Percentiles rank a stretch among this genome's conserved stretches.
Evolutionary conservation across 176 grass and related monocot species (phyloP).

Genomic region (Zoysia pacifica): DNA sequence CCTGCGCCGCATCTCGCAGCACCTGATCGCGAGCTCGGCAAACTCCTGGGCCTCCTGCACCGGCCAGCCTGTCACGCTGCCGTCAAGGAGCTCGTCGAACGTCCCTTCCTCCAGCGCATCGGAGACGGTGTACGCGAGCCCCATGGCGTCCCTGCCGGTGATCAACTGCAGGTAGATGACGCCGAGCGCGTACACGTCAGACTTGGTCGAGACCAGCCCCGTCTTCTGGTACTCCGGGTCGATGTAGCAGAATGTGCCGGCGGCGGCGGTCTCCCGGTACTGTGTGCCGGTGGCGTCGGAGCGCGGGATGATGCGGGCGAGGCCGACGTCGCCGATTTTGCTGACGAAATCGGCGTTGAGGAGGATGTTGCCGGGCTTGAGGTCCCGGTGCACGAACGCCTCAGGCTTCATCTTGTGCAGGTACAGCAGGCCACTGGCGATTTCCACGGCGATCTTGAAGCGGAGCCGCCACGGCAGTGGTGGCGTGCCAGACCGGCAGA

Average conservation of each 20-base stretch:
- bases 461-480: slow-evolving; percentile 67
- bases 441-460: slow-evolving; percentile 77
- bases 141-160: slow-evolving; percentile 68
- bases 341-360: slow-evolving; percentile 51
- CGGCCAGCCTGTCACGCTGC: slow-evolving; percentile 60
- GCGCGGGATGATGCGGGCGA: slow-evolving; percentile 73
- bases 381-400: slow-evolving; percentile 82
- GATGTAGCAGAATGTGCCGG: slow-evolving; percentile 92
- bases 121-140: slow-evolving; percentile 61
- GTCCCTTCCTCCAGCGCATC: slow-evolving; percentile 65
- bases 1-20: slow-evolving; percentile 67
- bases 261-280: slow-evolving; percentile 70
- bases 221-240: slow-evolving; percentile 96
- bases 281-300: slow-evolving; percentile 34
- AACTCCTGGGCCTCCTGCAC: slow-evolving; percentile 53
- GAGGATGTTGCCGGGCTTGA: slow-evolving; percentile 91
- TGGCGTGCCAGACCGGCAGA: slow-evolving; percentile 59
- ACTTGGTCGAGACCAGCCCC: slow-evolving; percentile 68
- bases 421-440: slow-evolving; percentile 69
- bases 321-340: slow-evolving; percentile 85
- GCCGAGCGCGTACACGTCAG: slow-evolving; percentile 82
- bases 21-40: slow-evolving; percentile 68
- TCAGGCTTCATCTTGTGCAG: slow-evolving; percentile 82
- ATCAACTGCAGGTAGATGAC: slow-evolving; percentile 80
- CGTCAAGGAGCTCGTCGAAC: slow-evolving; percentile 53